Base-by-base conservation (phyloP, 2,329 filamentous ascomycete species). In the Stagonosporopsis tanaceti region DNA sequence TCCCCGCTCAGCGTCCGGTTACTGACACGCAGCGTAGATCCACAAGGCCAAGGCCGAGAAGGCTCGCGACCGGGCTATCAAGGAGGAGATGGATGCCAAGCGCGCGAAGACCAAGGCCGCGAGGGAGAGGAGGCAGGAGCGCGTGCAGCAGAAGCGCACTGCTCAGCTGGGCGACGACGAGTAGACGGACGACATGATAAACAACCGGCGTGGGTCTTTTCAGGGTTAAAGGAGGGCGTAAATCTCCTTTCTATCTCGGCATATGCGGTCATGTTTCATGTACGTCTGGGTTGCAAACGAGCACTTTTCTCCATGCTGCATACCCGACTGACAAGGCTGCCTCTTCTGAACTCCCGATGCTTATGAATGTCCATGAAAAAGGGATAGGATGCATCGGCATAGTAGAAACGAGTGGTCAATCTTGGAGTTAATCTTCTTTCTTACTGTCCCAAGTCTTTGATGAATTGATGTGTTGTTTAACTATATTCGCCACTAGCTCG, bases 21-120 rank as follows among this genome's bases (percentile, higher is more conserved):
- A 68, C 69, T 75, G 52, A 76, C 69, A 73, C 65, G 42, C 53
- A 41, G 50, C 61, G 75, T 77, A 99, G 95, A 98, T 99, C 81
- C 95, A 99, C 91, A 96, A 93, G 84, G 95, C 95, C 85, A 99
- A 99, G 92, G 95, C 95, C 76, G 95, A 99, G 92, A 96, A 96
- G 87, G 87, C 88, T 70, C 95, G 95, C 83, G 95, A 98, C 90
- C 89, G 89, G 84, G 84, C 89, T 78, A 88, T 99, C 83, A 94
- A 96, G 90, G 93, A 98, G 81, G 93, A 98, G 87, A 99, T 99
- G 95, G 95, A 98, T 81, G 92, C 91, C 87, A 98, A 97, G 90
- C 93, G 95, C 85, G 92, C 93, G 82, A 97, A 97, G 93, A 98
- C 93, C 89, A 98, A 97, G 93, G 95, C 95, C 79, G 95, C 95